Percentiles rank a stretch among this genome's conserved stretches.
phyloP scores from a whole-genome alignment of 306 rosid species.

The Acacia melanoxylon region DNA sequence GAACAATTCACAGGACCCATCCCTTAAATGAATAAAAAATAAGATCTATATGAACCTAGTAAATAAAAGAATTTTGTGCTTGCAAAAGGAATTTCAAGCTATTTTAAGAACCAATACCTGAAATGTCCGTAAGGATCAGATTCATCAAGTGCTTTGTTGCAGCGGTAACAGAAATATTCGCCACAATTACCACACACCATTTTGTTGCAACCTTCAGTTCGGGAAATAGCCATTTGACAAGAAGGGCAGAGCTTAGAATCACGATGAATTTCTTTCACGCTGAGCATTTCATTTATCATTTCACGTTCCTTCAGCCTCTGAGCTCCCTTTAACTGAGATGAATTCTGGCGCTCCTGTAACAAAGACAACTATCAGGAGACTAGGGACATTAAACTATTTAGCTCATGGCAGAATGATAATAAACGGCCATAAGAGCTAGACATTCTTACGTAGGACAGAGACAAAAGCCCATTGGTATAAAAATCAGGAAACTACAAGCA shows the following conservation, averaged over 20 bases:
- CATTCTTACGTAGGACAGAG: constrained; percentile 3
- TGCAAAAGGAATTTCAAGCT: constrained; percentile 26
- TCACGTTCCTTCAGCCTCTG: constrained; percentile 67
- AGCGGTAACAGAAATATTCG: constrained; percentile 79
- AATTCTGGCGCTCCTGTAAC: constrained; percentile 79
- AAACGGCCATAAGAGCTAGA: background rate
- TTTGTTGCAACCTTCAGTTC: constrained; percentile 88
- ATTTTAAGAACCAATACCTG: constrained; percentile 46
- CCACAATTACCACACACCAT: constrained; percentile 83
- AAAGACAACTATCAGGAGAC: constrained; percentile 12
- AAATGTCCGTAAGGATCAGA: constrained; percentile 70
- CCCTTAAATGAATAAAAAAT: constrained; percentile 43
- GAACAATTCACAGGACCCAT: constrained; percentile 73
- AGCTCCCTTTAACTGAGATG: constrained; percentile 50
- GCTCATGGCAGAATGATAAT: constrained; percentile 3
- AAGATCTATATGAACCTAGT: constrained; percentile 23
- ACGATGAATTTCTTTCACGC: constrained; percentile 66
- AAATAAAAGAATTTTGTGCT: constrained; percentile 16
- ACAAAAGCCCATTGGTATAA: background rate
- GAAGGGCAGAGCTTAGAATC: constrained; percentile 86
- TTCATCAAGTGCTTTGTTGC: constrained; percentile 70
- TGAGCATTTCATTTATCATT: constrained; percentile 79
- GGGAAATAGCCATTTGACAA: constrained; percentile 83
- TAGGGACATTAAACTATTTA: constrained; percentile 15
- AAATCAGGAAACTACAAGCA: constrained; percentile 13